Evolutionary conservation across 139 green algal species (phyloP).

Genomic region (Chlamydomonas urium): DNA sequence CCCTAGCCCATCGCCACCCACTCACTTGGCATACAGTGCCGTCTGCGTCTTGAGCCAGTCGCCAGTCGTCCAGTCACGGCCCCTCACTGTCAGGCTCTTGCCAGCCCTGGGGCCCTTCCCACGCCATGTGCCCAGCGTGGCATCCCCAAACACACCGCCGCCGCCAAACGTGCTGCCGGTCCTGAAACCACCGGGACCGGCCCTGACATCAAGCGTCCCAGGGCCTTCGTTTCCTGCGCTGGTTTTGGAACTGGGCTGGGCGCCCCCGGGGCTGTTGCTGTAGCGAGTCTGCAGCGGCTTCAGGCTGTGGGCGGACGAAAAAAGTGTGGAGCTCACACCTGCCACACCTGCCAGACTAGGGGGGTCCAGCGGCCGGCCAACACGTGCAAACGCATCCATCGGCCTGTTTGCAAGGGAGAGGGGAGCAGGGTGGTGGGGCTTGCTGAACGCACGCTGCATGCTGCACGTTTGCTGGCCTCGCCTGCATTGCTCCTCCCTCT

Average conservation of each 20-base stretch:
- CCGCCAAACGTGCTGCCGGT: background rate
- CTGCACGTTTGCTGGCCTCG: no score
- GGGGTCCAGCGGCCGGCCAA: background rate
- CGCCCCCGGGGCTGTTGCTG: background rate
- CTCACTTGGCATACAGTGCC: constrained; percentile 1
- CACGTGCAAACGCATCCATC: background rate
- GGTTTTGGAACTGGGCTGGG: background rate
- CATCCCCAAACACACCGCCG: background rate
- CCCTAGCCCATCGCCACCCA: background rate
- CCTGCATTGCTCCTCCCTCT: no score
- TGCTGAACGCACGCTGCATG: background rate
- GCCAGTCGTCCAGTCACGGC: background rate
- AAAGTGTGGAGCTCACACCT: background rate
- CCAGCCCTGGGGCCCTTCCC: background rate
- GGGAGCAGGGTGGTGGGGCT: background rate
- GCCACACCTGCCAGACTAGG: background rate
- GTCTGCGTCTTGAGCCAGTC: constrained; percentile 1
- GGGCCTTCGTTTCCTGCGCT: background rate
- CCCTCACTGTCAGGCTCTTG: constrained; percentile 3
- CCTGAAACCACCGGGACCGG: no score
- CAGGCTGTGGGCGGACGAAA: background rate
- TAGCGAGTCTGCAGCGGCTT: background rate
- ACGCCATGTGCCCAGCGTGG: background rate
- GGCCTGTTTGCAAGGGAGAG: background rate
- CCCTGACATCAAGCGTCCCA: background rate